Base-by-base conservation (phyloP, 176 grass and related monocot genomes). In the Rhynchospora pubera region DNA sequence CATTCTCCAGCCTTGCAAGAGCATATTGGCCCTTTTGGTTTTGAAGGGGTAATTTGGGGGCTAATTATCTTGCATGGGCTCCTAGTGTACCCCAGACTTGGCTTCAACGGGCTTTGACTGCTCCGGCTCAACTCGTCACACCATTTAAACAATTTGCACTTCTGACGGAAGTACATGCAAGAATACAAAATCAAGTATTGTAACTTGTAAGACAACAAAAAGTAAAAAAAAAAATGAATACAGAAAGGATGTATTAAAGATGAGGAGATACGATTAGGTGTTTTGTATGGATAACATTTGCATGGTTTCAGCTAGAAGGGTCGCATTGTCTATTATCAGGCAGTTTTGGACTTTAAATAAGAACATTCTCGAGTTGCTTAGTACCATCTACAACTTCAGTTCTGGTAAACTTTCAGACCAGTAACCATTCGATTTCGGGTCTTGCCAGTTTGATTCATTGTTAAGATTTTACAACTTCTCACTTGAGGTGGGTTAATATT, bases 111-210 rank as follows among this genome's bases (percentile, higher is more conserved):
- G 73, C 83, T 80, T 22, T 67, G 57, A 24, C 78, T 65, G 42
- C 11, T 62, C 21, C 7, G 58, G 58, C 58, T 57, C 34, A 48
- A 65, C 9, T 87, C 68, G 66, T 86, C 69, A 34, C 77, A 93
- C 8, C 83, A 82, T 65, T 86, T 30, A 78, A 61, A 72, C 79
- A 79, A 22, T 0, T 10, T 66, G 62, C 91, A 93, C 51, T 85
- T 84, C 89, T 88, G 88, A 86, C 82, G 70, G 28, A 81, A 81
- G 9, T 47, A 64, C 32, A 50, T 50, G 53, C 44, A 62, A 81
- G 18, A 81, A 28, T 3, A 62, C 11, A 59, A 81, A 7, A 81
- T 65, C 11, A n/a, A 18, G 26, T 50, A 53, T 53, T 77, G 30
- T 79, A 5, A n/a, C n/a, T n/a, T n/a, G n/a, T n/a, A n/a, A n/a